Evolutionary conservation across 805 yeast species (phyloP).

Genomic region (Kazachstania taianensis): DNA sequence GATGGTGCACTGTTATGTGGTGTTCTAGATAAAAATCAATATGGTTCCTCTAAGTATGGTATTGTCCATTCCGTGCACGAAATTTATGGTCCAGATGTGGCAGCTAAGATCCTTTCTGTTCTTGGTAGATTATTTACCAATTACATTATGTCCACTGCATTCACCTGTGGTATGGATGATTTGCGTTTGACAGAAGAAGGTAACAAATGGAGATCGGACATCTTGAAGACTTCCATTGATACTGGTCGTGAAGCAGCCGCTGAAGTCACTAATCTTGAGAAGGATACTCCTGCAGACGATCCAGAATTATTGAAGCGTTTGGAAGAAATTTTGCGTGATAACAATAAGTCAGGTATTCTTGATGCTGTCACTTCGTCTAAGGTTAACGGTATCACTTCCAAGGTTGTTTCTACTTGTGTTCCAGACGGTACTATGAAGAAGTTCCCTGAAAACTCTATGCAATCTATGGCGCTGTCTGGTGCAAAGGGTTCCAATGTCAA

Average conservation of each 20-base stretch:
- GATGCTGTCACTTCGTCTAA: slow-evolving; percentile 94
- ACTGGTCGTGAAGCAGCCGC: slow-evolving; percentile 88
- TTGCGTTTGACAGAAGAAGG: slow-evolving; percentile 86
- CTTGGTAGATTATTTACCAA: slow-evolving; percentile 91
- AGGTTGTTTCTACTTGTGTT: slow-evolving; percentile 87
- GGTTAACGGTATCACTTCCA: slow-evolving; percentile 86
- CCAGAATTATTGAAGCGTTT: slow-evolving; percentile 76
- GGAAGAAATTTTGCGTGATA: slow-evolving; percentile 93
- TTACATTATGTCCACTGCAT: slow-evolving; percentile 83
- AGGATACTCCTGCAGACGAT: slow-evolving; percentile 40
- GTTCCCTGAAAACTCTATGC: slow-evolving; percentile 96
- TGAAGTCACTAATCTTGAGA: slow-evolving; percentile 80
- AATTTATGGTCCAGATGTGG: slow-evolving; percentile 82
- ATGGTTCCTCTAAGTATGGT: slow-evolving; percentile 97
- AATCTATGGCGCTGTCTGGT: slow-evolving; percentile 97
- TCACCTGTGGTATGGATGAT: slow-evolving; percentile 99
- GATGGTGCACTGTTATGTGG: slow-evolving; percentile 87
- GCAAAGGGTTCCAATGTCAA: slow-evolving; percentile 98
- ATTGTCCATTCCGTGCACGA: slow-evolving; percentile 93
- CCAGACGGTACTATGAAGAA: slow-evolving; percentile 93
- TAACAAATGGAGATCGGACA: slow-evolving; percentile 77
- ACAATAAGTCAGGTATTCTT: slow-evolving; percentile 78
- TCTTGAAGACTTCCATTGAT: slow-evolving; percentile 65
- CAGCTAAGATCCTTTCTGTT: slow-evolving; percentile 85
- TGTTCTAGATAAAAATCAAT: slow-evolving; percentile 93